phyloP scores from a whole-genome alignment of 208 protist genomes.

The Acanthamoeba royreba region DNA sequence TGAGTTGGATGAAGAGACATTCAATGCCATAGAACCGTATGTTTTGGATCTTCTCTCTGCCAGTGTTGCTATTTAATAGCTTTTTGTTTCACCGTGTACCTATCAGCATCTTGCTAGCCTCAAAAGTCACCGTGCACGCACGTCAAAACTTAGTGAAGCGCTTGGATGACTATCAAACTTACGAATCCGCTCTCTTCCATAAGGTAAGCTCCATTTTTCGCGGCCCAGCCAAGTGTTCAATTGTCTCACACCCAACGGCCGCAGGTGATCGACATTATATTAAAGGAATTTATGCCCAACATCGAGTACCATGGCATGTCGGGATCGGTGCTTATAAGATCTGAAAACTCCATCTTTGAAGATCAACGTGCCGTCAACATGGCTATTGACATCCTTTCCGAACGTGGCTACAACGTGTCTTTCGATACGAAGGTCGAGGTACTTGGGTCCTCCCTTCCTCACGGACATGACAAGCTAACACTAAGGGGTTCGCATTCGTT shows the following conservation, averaged over 20 bases:
- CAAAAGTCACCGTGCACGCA: neutral
- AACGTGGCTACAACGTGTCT: neutral
- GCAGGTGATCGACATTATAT: slow-evolving; percentile 5
- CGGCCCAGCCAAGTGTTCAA: neutral
- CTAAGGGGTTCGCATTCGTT: neutral
- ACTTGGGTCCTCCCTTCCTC: neutral
- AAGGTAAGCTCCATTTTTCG: neutral
- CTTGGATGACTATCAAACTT: neutral
- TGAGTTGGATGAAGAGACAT: neutral
- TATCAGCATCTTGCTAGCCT: neutral
- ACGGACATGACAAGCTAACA: neutral
- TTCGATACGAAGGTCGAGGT: slow-evolving; percentile 22
- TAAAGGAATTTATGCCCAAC: neutral
- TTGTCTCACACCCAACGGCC: neutral
- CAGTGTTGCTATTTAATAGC: neutral
- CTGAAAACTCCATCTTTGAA: neutral
- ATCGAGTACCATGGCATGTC: neutral
- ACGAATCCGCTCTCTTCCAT: neutral
- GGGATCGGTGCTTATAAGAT: neutral
- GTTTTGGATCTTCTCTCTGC: neutral
- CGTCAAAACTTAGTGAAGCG: slow-evolving; percentile 27
- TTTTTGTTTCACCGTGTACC: neutral
- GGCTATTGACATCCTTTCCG: neutral
- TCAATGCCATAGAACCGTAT: neutral
- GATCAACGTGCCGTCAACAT: slow-evolving; percentile 2